These are phyloP conservation scores for Penicillium bovifimosum DNA, from an alignment of 495 filamentous ascomycete genomes.

Conservation along the genomic window DNA sequence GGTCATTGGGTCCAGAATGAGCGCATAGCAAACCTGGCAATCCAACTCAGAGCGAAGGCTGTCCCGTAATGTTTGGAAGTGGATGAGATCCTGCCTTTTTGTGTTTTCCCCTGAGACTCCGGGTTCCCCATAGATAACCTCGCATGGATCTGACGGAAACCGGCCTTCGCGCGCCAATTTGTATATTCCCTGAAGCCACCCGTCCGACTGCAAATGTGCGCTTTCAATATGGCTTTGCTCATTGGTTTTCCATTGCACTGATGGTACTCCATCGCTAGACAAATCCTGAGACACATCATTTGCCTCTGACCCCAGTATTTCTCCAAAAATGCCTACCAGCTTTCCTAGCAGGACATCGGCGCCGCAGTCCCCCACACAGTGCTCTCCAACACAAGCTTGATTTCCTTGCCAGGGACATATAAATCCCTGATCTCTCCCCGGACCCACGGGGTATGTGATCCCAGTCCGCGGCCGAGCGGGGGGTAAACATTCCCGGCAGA, in stretches of 20 bases:
- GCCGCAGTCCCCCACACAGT: slow-evolving; percentile 70
- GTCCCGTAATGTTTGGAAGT: slow-evolving; percentile 55
- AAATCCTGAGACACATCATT: slow-evolving; percentile 9
- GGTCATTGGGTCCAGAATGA: slow-evolving; percentile 76
- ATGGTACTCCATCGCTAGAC: slow-evolving; percentile 38
- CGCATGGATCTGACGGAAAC: slow-evolving; percentile 34
- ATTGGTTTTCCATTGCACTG: slow-evolving; percentile 34
- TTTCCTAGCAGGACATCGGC: slow-evolving; percentile 70
- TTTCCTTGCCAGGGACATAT: slow-evolving; percentile 58
- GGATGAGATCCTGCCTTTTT: slow-evolving; percentile 40
- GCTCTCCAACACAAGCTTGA: slow-evolving; percentile 55
- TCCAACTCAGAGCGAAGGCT: slow-evolving; percentile 64
- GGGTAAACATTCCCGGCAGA: slow-evolving; percentile 75
- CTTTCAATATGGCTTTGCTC: slow-evolving; percentile 22
- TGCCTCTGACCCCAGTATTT: slow-evolving; percentile 29
- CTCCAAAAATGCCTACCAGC: slow-evolving; percentile 50
- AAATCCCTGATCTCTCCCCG: slow-evolving; percentile 61
- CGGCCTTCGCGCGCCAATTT: slow-evolving; percentile 25
- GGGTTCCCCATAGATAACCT: slow-evolving; percentile 48
- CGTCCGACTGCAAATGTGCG: slow-evolving; percentile 8
- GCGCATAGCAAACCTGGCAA: slow-evolving; percentile 79
- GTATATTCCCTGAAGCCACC: slow-evolving; percentile 29
- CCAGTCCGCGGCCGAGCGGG: slow-evolving; percentile 52
- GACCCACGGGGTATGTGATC: slow-evolving; percentile 67
- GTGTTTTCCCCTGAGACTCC: slow-evolving; percentile 19